A percentile compares a stretch with the other conserved stretches of the same genome.
phyloP scores from a whole-genome alignment of 1,139 yeast species.

The Kodamaea derodonti region DNA sequence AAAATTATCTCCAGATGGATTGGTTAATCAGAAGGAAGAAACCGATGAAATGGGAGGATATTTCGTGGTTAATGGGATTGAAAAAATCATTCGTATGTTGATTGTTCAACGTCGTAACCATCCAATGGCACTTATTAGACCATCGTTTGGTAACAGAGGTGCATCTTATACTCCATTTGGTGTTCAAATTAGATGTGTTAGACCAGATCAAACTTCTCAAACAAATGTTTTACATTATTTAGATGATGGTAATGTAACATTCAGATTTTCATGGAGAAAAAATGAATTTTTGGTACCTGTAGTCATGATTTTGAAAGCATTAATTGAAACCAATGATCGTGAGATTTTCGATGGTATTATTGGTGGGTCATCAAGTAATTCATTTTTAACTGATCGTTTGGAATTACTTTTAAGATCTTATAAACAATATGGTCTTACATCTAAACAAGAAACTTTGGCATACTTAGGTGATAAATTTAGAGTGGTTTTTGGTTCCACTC shows the following conservation, averaged over 20 bases:
- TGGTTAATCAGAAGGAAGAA: slow-evolving; percentile 81
- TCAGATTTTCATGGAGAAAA: slow-evolving; percentile 95
- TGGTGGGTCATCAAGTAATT: slow-evolving; percentile 80
- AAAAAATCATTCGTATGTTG: slow-evolving; percentile 92
- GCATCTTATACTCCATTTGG: slow-evolving; percentile 85
- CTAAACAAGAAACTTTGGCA: slow-evolving; percentile 85
- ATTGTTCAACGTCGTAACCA: slow-evolving; percentile 97
- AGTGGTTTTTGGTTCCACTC: slow-evolving; percentile 85
- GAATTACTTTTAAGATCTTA: slow-evolving; percentile 86
- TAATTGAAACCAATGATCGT: slow-evolving; percentile 86
- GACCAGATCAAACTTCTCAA: slow-evolving; percentile 97
- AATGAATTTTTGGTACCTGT: slow-evolving; percentile 94
- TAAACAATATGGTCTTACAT: slow-evolving; percentile 73
- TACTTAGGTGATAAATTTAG: slow-evolving; percentile 95
- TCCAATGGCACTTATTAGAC: slow-evolving; percentile 96
- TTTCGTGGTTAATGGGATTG: slow-evolving; percentile 94
- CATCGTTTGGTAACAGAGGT: slow-evolving; percentile 93
- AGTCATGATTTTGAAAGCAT: slow-evolving; percentile 86
- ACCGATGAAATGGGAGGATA: slow-evolving; percentile 96
- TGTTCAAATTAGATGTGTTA: slow-evolving; percentile 88
- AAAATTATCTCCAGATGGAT: slow-evolving; percentile 73
- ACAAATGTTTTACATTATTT: slow-evolving; percentile 94
- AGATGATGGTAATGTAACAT: slow-evolving; percentile 93
- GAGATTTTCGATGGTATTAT: slow-evolving; percentile 95
- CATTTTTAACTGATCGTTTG: slow-evolving; percentile 96